Percentiles rank a stretch among this genome's conserved stretches.
Evolutionary conservation across 2,329 filamentous ascomycete genomes (phyloP).

Genomic region (Bisporella sp.): DNA sequence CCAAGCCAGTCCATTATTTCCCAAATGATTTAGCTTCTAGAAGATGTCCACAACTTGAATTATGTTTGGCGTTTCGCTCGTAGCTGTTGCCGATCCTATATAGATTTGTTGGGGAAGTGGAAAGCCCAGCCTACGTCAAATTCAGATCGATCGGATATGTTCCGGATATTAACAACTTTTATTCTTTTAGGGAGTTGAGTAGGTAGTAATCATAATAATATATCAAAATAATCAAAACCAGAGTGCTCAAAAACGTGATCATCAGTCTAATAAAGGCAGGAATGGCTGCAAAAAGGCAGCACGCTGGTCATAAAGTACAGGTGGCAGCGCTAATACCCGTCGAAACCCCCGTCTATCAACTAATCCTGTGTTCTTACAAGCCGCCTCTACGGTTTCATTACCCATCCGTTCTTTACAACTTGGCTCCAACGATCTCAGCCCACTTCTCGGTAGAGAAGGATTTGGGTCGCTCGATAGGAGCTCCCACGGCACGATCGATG

Average conservation of each 20-base stretch:
- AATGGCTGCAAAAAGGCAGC: constrained; percentile 4
- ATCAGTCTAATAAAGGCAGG: not conserved
- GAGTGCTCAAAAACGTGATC: not conserved
- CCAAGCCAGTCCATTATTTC: no score
- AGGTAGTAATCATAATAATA: no score
- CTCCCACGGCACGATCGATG: constrained; percentile 95
- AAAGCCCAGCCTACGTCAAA: no score
- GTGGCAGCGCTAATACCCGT: constrained; percentile 20
- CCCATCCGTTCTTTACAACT: constrained; percentile 57
- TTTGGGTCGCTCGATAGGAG: constrained; percentile 98
- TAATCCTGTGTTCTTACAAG: constrained; percentile 23
- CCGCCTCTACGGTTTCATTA: not conserved
- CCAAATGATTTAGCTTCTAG: no score
- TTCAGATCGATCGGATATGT: no score
- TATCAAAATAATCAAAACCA: no score
- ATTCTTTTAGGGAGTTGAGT: no score
- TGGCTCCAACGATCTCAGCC: constrained; percentile 84
- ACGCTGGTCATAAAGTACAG: constrained; percentile 27
- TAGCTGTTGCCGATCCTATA: no score
- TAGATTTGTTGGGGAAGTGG: no score
- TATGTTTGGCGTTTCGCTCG: no score
- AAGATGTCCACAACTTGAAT: no score
- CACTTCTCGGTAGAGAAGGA: constrained; percentile 97
- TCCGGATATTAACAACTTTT: no score
- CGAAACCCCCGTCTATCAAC: constrained; percentile 18